Base-by-base conservation (phyloP, 2,329 filamentous ascomycete genomes). In the Coleophoma crateriformis region DNA sequence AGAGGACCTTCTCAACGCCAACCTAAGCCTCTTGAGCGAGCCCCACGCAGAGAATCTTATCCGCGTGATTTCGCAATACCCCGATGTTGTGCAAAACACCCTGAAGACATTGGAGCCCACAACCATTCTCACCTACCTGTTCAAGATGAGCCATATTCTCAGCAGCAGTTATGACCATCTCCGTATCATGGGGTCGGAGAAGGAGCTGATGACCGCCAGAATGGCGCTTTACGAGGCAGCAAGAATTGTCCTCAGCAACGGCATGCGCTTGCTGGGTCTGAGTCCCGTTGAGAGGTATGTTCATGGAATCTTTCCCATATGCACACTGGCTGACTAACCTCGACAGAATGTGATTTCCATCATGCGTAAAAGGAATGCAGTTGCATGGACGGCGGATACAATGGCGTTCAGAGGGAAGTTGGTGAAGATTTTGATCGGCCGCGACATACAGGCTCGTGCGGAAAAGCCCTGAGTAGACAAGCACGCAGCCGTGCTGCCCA, bases 61-160 rank as follows among this genome's bases (percentile, higher is more conserved):
- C 56, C 82, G 90, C 33, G 76, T 87, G 42, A 77, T 95, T n/a
- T 78, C 85, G 8, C 87, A 90, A 64, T 95, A 88, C 79, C 90
- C 90, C 2, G 90, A 95, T 61, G 87, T 90, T 5, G 82, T 95
- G 51, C 75, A 85, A 63, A 92, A 92, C 68, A 91, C 90, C 0
- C 74, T 94, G 60, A 88, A 88, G 75, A 95, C 88, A 0, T 78
- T 90, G 19, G 90, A 95, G 66, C 84, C 85, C 0, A 79, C 81
- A 1, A 86, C 82, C 0, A 73, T 87, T 38, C 68, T 87, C 35
- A 71, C 71, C 3, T 90, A 92, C 66, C 75, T 94, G 41, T 94
- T 92, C 76, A 89, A 88, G 77, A 87, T 95, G 84, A 88, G 87
- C 3, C 89, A 95, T 68, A 75, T 81, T 22, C 69, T 95, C 48